Evolutionary conservation across 148 eudicot genomes (phyloP), one percentile per base, ranked within the genome.

Genomic region (Mesembryanthemum crystallinum): DNA sequence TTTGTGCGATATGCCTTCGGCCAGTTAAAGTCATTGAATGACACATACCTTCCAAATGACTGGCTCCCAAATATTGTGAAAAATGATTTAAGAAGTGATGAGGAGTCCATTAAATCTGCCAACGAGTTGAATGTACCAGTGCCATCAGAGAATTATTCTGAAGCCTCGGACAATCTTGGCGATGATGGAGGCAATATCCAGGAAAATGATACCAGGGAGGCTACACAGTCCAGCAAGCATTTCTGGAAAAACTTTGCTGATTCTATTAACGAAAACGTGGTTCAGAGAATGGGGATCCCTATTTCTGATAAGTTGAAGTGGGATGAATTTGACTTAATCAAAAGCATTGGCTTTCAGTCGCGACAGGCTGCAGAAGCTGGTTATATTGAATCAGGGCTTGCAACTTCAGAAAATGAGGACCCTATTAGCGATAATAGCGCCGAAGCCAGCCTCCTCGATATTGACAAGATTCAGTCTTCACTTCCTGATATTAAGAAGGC

Each of bases 351-450:
- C 67, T 73, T 82, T 73, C 88, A 90, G 64, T 89, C 90, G 47
- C 80, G 75, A 39, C 80, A 80, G 75, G 83, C 42, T 76, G 98
- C 98, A 60, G 98, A 95, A 72, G 93, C 91, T 67, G 74, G 79
- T 61, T 95, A 92, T 89, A 77, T 95, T 54, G 94, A 95, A 80
- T 89, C 96, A 32, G 98, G 98, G 78, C 96, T 95, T 83, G 98
- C 97, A 73, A 86, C 88, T 64, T 89, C 96, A 35, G 67, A 82
- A 64, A 70, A 69, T 73, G 73, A 80, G 73, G 82, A 77, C 21
- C 69, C 63, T 62, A 67, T 8, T 69, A 75, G 79, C 62, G 80
- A 72, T 74, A 77, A 63, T 69, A 81, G 69, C 76, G 73, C 52
- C 39, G 76, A 81, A 73, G 55, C 79, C 60, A 79, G 74, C 30